phyloP scores from a whole-genome alignment of 768 basidiomycete genomes.

The Lactarius hatsudake region DNA sequence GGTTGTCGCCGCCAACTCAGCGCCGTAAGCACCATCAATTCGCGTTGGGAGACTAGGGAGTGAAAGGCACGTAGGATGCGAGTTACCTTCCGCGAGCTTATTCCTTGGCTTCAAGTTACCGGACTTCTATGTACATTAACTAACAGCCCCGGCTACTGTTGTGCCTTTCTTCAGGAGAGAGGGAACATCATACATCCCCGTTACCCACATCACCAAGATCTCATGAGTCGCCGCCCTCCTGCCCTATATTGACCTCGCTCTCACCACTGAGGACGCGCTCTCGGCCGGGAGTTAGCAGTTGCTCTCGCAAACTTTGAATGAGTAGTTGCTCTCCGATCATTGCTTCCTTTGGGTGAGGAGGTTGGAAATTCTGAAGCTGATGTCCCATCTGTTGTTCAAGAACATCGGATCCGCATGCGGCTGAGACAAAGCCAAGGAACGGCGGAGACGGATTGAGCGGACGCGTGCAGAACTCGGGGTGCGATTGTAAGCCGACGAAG shows the following conservation, averaged over 20 bases:
- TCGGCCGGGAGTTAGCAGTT: slow-evolving; percentile 13
- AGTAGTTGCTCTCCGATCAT: slow-evolving; percentile 70
- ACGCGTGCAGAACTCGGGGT: slow-evolving; percentile 98
- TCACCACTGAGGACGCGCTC: slow-evolving; percentile 25
- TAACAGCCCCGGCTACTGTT: not conserved
- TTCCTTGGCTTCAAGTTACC: not conserved
- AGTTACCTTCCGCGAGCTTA: not conserved
- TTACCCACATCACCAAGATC: not conserved
- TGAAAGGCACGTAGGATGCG: not conserved
- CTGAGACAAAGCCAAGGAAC: slow-evolving; percentile 94
- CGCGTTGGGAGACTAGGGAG: not conserved
- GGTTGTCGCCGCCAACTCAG: too few species aligned
- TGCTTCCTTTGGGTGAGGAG: slow-evolving; percentile 71
- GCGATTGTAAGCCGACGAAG: slow-evolving; percentile 92
- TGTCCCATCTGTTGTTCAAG: slow-evolving; percentile 68
- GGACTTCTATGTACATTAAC: not conserved
- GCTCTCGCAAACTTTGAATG: slow-evolving; percentile 36
- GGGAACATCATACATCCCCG: not conserved
- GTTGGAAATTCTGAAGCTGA: slow-evolving; percentile 61
- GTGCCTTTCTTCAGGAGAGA: not conserved
- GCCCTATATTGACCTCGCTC: not conserved
- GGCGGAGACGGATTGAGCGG: slow-evolving; percentile 97
- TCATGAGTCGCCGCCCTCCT: not conserved
- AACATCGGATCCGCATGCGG: slow-evolving; percentile 52
- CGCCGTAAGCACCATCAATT: not conserved